A percentile compares a stretch with the other conserved stretches of the same genome.
Evolutionary conservation across 805 yeast species (phyloP).

Genomic region (Zygosaccharomyces gambellarensis): DNA sequence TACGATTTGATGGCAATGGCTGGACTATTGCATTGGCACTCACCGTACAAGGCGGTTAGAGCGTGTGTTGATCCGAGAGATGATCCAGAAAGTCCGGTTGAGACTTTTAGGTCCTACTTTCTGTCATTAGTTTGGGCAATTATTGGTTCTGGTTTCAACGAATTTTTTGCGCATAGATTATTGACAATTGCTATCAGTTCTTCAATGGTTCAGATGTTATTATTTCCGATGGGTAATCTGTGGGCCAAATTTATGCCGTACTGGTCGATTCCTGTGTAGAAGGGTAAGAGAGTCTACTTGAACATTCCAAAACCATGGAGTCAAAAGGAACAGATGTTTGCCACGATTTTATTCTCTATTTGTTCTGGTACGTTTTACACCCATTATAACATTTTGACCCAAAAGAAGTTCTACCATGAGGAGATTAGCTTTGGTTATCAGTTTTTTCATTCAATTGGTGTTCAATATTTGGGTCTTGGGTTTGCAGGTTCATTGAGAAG

Average conservation of each 20-base stretch:
- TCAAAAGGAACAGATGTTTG: slow-evolving; percentile 60
- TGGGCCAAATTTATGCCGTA: slow-evolving; percentile 44
- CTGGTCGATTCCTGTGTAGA: slow-evolving; percentile 36
- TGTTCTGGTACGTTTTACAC: slow-evolving; percentile 36
- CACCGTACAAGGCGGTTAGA: slow-evolving; percentile 66
- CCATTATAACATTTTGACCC: slow-evolving; percentile 37
- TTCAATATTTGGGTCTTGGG: slow-evolving; percentile 63
- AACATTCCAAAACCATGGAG: slow-evolving; percentile 61
- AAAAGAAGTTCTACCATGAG: slow-evolving; percentile 32
- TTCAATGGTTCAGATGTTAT: slow-evolving; percentile 43
- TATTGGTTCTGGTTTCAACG: slow-evolving; percentile 51
- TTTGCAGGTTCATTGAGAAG: slow-evolving; percentile 61
- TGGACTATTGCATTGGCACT: slow-evolving; percentile 38
- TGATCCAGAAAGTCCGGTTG: slow-evolving; percentile 45
- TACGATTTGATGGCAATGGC: slow-evolving; percentile 34
- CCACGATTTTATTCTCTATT: slow-evolving; percentile 43
- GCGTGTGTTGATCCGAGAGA: slow-evolving; percentile 53
- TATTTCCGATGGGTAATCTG: slow-evolving; percentile 43
- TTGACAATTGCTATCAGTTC: slow-evolving; percentile 44
- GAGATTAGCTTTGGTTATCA: slow-evolving; percentile 46
- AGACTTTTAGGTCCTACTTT: slow-evolving; percentile 42
- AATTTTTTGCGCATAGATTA: slow-evolving; percentile 52
- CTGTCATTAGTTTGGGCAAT: slow-evolving; percentile 44
- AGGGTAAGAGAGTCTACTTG: slow-evolving; percentile 40
- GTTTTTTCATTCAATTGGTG: slow-evolving; percentile 46